Base-by-base conservation (phyloP, 2,329 filamentous ascomycete genomes). In the Lizonia empirigonia region DNA sequence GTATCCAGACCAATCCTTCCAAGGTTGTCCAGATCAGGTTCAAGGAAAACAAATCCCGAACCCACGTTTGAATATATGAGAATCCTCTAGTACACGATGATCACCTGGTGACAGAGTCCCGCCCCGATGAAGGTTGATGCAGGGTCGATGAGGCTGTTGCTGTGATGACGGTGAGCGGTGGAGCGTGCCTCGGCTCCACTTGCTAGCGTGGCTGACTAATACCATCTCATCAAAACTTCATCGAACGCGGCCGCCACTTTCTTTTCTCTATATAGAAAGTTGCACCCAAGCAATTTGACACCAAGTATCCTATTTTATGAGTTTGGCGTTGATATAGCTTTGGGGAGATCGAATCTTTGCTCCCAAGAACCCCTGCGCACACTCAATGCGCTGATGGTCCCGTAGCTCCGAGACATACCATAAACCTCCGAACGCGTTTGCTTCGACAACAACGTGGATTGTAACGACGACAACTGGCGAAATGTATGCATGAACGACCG, bases 231-330 rank as follows among this genome's bases (percentile, higher is more conserved):
- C 49, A 52, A 52, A 52, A 47, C 37, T 46, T 24, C 44, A 6
- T 47, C 49, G 22, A 40, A 34, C 26, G 49, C 26, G 42, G 49
- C 49, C 49, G 42, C 42, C 42, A 42, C 49, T 58, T 60, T 47
- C 56, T 62, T 50, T 66, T 65, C 55, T 59, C 55, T 62, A 59
- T 55, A 66, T 63, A 60, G 63, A 71, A 73, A 72, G 66, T 74
- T 63, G 63, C 62, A 72, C 68, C 69, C 71, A 73, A 71, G 72
- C 53, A 82, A 84, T 84, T 85, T 85, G 83, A 82, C 82, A 76
- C 72, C 69, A 78, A 78, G 70, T 72, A 78, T 72, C 65, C 69
- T 54, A 45, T 67, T 66, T 53, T 56, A 77, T 81, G 80, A 77
- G 77, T 78, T 77, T 72, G 71, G 79, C 77, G 84, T 84, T 87